Evolutionary conservation across 2,329 filamentous ascomycete species (phyloP).

Genomic region (Pseudogymnoascus sp.): DNA sequence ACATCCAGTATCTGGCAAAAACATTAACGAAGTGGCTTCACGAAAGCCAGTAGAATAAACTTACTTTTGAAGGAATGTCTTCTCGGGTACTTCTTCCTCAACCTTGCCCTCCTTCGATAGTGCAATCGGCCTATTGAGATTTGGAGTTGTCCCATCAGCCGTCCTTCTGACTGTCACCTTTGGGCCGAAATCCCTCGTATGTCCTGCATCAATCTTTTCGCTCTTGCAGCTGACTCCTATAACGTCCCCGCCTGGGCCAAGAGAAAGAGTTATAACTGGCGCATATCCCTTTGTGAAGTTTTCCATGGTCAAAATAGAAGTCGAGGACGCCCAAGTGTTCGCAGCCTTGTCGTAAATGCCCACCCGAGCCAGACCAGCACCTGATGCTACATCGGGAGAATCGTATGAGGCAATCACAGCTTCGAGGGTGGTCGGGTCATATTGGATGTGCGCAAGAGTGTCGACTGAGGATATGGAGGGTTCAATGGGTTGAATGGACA

Average conservation of each 20-base stretch:
- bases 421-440: conserved; percentile 39
- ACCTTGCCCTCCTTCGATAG: conserved; percentile 52
- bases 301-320: conserved; percentile 45
- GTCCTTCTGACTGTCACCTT: conserved; percentile 45
- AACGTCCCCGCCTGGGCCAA: conserved; percentile 38
- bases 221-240: conserved; percentile 47
- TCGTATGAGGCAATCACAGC: conserved; percentile 47
- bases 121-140: conserved; percentile 56
- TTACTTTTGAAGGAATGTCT: conserved; percentile 60
- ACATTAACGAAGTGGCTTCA: background rate
- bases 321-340: conserved; percentile 44
- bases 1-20: conserved; percentile 7
- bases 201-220: conserved; percentile 53
- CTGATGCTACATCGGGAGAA: conserved; percentile 43
- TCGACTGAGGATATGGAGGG: conserved; percentile 34
- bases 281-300: conserved; percentile 56
- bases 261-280: conserved; percentile 46
- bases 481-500: conserved; percentile 25
- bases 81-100: conserved; percentile 48
- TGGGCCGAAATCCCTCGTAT: conserved; percentile 57
- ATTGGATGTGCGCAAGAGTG: conserved; percentile 49
- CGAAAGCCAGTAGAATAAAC: conserved; percentile 21
- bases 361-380: conserved; percentile 43
- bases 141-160: conserved; percentile 44
- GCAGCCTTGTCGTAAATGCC: conserved; percentile 46